Percentiles rank a stretch among this genome's conserved stretches.
phyloP scores from a whole-genome alignment of 768 basidiomycete species.

The Trichaptum fuscoviolaceum region DNA sequence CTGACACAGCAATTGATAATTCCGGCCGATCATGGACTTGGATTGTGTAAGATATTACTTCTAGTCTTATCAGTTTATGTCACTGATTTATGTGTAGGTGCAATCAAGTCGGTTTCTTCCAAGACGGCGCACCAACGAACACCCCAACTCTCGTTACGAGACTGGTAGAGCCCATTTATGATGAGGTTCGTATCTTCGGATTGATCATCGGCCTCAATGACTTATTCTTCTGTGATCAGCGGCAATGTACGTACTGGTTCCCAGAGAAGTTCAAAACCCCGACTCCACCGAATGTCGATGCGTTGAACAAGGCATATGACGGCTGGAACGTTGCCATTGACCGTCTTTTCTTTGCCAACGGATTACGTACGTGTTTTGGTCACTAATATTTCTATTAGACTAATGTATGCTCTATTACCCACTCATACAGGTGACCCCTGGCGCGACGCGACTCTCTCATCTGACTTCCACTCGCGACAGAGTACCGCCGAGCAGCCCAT shows the following conservation, averaged over 20 bases:
- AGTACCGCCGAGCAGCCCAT: conserved; percentile 55
- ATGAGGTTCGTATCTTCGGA: conserved; percentile 18
- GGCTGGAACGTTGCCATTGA: conserved; percentile 60
- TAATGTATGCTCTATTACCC: background rate
- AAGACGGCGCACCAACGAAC: conserved; percentile 31
- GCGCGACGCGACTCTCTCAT: conserved; percentile 64
- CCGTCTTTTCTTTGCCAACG: conserved; percentile 66
- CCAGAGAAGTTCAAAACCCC: conserved; percentile 47
- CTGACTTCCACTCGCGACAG: conserved; percentile 37
- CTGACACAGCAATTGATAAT: conserved; percentile 52
- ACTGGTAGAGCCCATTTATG: conserved; percentile 26
- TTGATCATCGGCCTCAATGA: background rate
- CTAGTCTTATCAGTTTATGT: background rate
- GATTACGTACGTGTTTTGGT: conserved; percentile 43
- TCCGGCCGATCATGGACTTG: conserved; percentile 60
- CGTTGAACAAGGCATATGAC: conserved; percentile 45
- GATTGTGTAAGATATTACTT: conserved; percentile 42
- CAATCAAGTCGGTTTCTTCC: conserved; percentile 58
- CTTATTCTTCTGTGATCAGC: conserved; percentile 27
- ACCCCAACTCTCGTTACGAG: conserved; percentile 31
- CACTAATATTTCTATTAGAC: background rate
- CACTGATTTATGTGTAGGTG: conserved; percentile 36
- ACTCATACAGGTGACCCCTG: conserved; percentile 58
- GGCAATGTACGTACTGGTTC: conserved; percentile 70
- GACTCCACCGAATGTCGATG: conserved; percentile 36